phyloP scores from a whole-genome alignment of 495 filamentous ascomycete genomes.

The Talaromyces ruber region DNA sequence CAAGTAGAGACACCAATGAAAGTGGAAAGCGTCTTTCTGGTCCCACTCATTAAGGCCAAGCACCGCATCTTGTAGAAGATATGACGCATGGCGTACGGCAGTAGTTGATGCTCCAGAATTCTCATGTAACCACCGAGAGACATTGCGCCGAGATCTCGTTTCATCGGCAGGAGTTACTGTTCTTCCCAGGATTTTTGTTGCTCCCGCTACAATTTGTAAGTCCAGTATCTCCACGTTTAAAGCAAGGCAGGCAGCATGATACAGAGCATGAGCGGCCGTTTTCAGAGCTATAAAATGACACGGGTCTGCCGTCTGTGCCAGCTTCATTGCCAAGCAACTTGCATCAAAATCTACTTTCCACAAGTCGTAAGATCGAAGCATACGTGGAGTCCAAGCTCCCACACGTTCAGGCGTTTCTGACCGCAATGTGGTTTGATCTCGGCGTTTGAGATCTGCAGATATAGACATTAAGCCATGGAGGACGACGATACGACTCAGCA shows the following conservation, averaged over 20 bases:
- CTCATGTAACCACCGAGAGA: slow-evolving; percentile 31
- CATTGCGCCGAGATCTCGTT: slow-evolving; percentile 30
- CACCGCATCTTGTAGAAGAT: slow-evolving; percentile 36
- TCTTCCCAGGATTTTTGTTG: slow-evolving; percentile 41
- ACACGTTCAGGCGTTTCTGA: slow-evolving; percentile 29
- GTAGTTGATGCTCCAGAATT: slow-evolving; percentile 19
- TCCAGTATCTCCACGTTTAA: slow-evolving; percentile 45
- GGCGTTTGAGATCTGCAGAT: slow-evolving; percentile 44
- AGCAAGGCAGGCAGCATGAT: slow-evolving; percentile 41
- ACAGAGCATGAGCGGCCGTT: slow-evolving; percentile 35
- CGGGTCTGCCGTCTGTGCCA: slow-evolving; percentile 17
- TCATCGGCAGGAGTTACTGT: slow-evolving; percentile 35
- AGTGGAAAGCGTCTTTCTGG: slow-evolving; percentile 42
- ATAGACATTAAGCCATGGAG: slow-evolving; percentile 50
- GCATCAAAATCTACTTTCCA: slow-evolving; percentile 47
- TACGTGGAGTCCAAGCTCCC: slow-evolving; percentile 39
- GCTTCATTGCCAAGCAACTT: slow-evolving; percentile 30
- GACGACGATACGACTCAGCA: slow-evolving; percentile 36
- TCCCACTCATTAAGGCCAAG: slow-evolving; percentile 40
- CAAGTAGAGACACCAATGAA: slow-evolving; percentile 49
- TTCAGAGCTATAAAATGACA: slow-evolving; percentile 31
- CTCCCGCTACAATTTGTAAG: slow-evolving; percentile 47
- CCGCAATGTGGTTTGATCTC: slow-evolving; percentile 42
- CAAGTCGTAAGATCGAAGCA: slow-evolving; percentile 38
- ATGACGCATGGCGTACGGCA: slow-evolving; percentile 37